These are phyloP conservation scores for Phytophthora multivora DNA, from an alignment of 352 stramenopile genomes.

Conservation along the genomic window DNA sequence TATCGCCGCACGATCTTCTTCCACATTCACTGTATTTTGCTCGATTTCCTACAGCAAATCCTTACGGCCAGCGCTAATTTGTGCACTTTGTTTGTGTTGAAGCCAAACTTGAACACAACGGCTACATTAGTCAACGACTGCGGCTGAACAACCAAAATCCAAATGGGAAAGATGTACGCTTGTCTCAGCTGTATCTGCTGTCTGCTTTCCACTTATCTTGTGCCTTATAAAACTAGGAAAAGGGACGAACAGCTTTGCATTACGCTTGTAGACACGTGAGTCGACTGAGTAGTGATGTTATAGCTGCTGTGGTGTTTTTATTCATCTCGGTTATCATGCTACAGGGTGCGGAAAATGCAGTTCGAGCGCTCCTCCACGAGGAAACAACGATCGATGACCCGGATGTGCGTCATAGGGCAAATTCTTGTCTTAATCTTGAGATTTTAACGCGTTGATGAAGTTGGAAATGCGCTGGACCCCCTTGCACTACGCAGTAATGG, in stretches of 20 bases:
- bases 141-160: conserved; percentile 68
- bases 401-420: conserved; percentile 46
- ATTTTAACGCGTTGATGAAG: conserved; percentile 22
- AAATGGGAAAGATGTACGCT: conserved; percentile 71
- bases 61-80: background rate
- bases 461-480: conserved; percentile 84
- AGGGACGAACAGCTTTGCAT: conserved; percentile 72
- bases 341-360: conserved; percentile 58
- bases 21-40: conserved; percentile 67
- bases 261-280: conserved; percentile 74
- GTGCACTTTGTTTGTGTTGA: background rate
- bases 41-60: background rate
- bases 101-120: conserved; percentile 77
- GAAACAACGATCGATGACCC: conserved; percentile 79
- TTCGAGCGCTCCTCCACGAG: conserved; percentile 69
- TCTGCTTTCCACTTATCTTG: background rate
- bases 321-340: background rate
- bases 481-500: conserved; percentile 81
- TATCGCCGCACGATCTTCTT: conserved; percentile 81
- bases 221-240: conserved; percentile 48
- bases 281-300: background rate
- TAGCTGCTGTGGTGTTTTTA: background rate
- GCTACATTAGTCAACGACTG: conserved; percentile 65
- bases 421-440: too few relatives aligned
- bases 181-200: background rate